Percentiles rank a stretch among this genome's conserved stretches.
phyloP scores from a whole-genome alignment of 2,329 filamentous ascomycete species.

The Diplodia intermedia region DNA sequence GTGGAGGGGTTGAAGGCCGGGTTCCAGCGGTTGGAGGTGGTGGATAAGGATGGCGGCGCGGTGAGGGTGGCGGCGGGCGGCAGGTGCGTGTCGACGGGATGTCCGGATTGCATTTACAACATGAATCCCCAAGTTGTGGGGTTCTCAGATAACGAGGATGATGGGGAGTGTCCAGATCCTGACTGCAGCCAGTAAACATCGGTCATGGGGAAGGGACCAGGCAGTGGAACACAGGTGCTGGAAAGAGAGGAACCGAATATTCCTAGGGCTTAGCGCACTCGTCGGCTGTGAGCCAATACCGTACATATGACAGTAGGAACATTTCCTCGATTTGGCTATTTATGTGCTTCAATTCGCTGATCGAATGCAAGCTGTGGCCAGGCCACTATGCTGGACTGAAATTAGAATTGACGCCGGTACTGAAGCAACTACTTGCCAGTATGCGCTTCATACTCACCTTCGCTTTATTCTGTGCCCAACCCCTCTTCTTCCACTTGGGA shows the following conservation, averaged over 20 bases:
- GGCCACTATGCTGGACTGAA: not conserved
- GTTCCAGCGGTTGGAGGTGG: slow-evolving; percentile 14
- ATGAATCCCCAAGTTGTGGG: slow-evolving; percentile 32
- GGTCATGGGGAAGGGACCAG: not conserved
- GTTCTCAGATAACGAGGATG: not conserved
- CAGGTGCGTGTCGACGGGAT: slow-evolving; percentile 1
- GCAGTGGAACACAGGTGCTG: not conserved
- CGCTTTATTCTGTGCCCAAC: too few relatives aligned
- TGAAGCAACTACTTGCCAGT: not conserved
- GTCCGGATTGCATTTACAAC: slow-evolving; percentile 30
- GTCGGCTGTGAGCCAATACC: not conserved
- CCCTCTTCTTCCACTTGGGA: too few relatives aligned
- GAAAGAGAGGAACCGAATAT: not conserved
- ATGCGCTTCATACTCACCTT: too few relatives aligned
- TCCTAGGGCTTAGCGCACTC: not conserved
- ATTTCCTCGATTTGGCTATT: not conserved
- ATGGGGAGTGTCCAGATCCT: slow-evolving; percentile 14
- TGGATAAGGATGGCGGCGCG: not conserved
- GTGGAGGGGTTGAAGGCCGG: slow-evolving; percentile 7
- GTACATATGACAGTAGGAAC: not conserved
- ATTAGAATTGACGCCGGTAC: not conserved
- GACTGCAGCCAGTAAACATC: not conserved
- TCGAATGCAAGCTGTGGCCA: not conserved
- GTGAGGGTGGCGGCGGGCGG: slow-evolving; percentile 14
- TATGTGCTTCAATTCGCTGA: not conserved